Base-by-base conservation (phyloP, 352 stramenopile genomes). In the Globisporangium solare region DNA sequence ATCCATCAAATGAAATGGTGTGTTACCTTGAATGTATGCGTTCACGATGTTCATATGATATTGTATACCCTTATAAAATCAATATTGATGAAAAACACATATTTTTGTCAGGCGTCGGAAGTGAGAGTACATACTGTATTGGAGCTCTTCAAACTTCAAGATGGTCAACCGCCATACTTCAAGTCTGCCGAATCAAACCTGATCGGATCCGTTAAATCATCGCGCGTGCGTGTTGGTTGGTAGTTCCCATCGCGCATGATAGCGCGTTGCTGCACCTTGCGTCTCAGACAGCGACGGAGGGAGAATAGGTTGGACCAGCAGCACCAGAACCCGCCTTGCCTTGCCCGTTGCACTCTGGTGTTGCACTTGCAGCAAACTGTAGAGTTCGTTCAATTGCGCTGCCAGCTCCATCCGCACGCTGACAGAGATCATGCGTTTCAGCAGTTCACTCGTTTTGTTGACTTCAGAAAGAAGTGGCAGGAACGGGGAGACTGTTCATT, bases 371-470 rank as follows among this genome's bases (percentile, higher is more conserved):
- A 43, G 39, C 39, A 27, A 32, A 51, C 46, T 32, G 8, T 51
- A n/a, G 46, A 51, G 46, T 8, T 27, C 20, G 17, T 51, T n/a
- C 46, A 51, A 3, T 22, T 51, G 46, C 14, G 46, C 24, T 51
- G 46, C 31, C 20, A 51, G 14, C 24, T 51, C 20, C 46, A 22
- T 51, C 15, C 17, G 46, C 13, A 51, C 20, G 11, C n/a, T 51
- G 20, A n/a, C 24, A n/a, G 10, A 51, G 2, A 8, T 13, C 46
- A 51, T 32, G 46, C 46, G 46, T 32, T 51, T 51, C 46, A 51
- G 11, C 20, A 51, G 20, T 10, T 51, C 46, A 32, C 46, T 22
- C 14, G 46, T 6, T 35, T 35, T 7, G 46, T 10, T 51, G 24
- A 43, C 39, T n/a, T 43, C 39, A n/a, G 13, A 15, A 43, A 43